Evolutionary conservation across 2,329 filamentous ascomycete genomes (phyloP).

Genomic region (Chaetomiaceae sp.): DNA sequence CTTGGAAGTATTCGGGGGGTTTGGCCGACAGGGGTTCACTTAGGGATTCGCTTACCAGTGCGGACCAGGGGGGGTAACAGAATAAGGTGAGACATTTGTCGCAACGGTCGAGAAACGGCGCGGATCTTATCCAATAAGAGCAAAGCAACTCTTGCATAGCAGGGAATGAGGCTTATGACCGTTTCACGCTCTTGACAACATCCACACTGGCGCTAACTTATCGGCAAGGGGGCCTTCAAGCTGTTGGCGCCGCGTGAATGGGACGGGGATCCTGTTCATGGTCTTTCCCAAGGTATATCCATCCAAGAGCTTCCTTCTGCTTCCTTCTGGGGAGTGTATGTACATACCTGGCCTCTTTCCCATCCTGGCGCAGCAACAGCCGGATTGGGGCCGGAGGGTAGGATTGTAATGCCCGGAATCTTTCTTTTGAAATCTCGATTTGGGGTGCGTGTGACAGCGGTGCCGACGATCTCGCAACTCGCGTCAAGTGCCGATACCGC

Average conservation of each 20-base stretch:
- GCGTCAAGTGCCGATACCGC: not conserved
- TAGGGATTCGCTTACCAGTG: not conserved
- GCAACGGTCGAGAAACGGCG: constrained; percentile 21
- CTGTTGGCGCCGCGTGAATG: too few species aligned
- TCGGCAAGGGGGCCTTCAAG: too few species aligned
- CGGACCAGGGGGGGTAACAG: constrained; percentile 4
- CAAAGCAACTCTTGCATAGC: not conserved
- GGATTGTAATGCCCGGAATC: not conserved
- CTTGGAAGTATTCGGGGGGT: not conserved
- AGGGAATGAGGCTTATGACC: constrained; percentile 11
- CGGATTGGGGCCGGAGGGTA: not conserved
- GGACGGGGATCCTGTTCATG: too few species aligned
- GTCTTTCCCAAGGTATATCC: too few species aligned
- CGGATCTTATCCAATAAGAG: constrained; percentile 10
- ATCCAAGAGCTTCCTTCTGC: too few species aligned
- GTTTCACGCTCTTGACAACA: constrained; percentile 7
- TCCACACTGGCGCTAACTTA: not conserved
- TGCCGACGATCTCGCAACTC: not conserved
- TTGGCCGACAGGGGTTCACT: not conserved
- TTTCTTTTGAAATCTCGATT: not conserved
- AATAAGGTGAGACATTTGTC: constrained; percentile 23
- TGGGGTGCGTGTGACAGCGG: not conserved
- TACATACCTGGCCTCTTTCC: too few species aligned
- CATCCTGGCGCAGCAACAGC: too few species aligned
- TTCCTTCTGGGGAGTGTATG: too few species aligned